A percentile compares a stretch with the other conserved stretches of the same genome.
phyloP scores from a whole-genome alignment of 31 red algal species.

The Odonthalia washingtoniensis region DNA sequence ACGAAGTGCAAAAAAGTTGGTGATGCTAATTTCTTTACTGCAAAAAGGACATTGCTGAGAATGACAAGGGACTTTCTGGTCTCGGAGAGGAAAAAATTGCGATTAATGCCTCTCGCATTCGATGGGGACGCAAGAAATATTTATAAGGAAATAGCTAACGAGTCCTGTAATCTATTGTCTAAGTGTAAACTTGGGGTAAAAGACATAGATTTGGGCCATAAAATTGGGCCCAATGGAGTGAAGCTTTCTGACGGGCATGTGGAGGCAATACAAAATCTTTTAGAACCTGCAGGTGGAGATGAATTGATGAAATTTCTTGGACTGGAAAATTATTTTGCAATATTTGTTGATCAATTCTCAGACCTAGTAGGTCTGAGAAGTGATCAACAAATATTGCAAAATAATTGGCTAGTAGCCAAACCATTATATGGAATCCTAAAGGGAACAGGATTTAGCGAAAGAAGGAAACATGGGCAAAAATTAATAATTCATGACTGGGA shows the following conservation, averaged over 20 bases:
- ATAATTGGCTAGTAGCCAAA: no score
- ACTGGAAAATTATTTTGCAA: not conserved
- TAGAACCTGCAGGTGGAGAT: not conserved
- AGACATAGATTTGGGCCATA: not conserved
- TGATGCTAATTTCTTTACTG: constrained; percentile 3
- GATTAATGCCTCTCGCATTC: constrained; percentile 37
- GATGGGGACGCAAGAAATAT: constrained; percentile 16
- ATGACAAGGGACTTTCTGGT: constrained; percentile 15
- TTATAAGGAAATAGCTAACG: constrained; percentile 21
- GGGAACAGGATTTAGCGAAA: not conserved
- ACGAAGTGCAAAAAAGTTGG: constrained; percentile 13
- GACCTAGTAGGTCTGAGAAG: no score
- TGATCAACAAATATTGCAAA: no score
- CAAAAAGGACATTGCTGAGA: constrained; percentile 16
- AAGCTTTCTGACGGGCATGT: not conserved
- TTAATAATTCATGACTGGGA: constrained; percentile 31
- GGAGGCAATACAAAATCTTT: not conserved
- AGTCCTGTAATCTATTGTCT: not conserved
- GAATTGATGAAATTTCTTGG: not conserved
- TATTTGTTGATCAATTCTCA: not conserved
- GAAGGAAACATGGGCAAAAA: not conserved
- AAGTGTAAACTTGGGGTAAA: not conserved
- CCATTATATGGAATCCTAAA: not conserved
- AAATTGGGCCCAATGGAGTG: not conserved
- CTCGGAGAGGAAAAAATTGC: not conserved